Base-by-base conservation (phyloP, 768 basidiomycete genomes). In the Mrakia hoshinonis region DNA sequence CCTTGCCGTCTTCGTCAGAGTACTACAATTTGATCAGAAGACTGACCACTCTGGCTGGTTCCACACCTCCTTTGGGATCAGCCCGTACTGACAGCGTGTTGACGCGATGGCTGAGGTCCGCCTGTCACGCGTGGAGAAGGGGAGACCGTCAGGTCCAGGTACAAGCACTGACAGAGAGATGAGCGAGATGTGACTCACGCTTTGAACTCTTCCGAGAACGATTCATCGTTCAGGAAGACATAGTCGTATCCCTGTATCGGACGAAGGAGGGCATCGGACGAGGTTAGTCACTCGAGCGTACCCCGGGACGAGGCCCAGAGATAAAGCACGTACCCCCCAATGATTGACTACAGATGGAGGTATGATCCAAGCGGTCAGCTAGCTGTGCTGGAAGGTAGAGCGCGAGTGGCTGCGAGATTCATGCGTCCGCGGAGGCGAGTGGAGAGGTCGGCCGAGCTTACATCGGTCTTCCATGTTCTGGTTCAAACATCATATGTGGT, bases 1-100 rank as follows among this genome's bases (percentile, higher is more conserved):
- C 5, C 49, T 34, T 5, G 29, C 18, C 22, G 22, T 12, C 15
- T 18, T 43, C 20, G 20, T n/a, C 13, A n/a, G n/a, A n/a, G 2
- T 12, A 18, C 62, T n/a, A 0, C 6, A 22, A 43, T 38, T 31
- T 12, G 4, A 36, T 18, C 20, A 10, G 6, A 10, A 26, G 10
- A 68, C 48, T 22, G 4, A 78, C 79, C 80, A 90, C n/a, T 82
- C 81, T 1, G 92, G 92, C 77, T 93, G 91, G 73, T 81, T 80
- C 89, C 89, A 90, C 62, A 88, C 83, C 3, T 85, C 83, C 29
- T 77, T 77, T 22, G 86, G 84, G 24, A 91, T 85, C 4, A 82
- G 76, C 7, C 86, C 87, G 74, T 87, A 88, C 75, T 86, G 80
- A 39, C 89, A 86, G 54, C 82, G 80, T 0, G 86, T 80, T 73